phyloP scores from a whole-genome alignment of 169 alveolate genomes.

The Cryptosporidium muris region DNA sequence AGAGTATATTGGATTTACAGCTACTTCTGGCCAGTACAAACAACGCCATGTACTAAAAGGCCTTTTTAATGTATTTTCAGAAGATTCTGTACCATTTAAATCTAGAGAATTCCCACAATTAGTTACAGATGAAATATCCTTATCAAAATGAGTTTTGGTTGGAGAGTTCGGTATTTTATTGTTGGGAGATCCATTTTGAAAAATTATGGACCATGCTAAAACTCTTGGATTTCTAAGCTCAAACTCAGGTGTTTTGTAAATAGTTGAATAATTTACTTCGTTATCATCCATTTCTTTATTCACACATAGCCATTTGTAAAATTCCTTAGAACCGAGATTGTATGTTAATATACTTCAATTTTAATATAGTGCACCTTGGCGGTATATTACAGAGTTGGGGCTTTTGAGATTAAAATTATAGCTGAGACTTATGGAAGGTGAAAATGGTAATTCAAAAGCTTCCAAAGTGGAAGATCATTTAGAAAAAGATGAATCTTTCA shows the following conservation, averaged over 20 bases:
- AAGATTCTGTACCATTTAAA: background rate
- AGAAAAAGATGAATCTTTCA: background rate
- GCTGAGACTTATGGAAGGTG: no score
- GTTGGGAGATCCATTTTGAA: constrained; percentile 28
- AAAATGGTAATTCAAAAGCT: no score
- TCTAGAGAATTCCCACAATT: background rate
- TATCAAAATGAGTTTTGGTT: no score
- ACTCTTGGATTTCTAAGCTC: constrained; percentile 51
- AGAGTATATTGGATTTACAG: constrained; percentile 41
- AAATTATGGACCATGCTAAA: constrained; percentile 50
- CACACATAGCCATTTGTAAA: no score
- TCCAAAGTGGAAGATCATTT: no score
- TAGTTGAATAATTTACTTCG: background rate
- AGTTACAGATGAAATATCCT: background rate
- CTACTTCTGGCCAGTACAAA: constrained; percentile 47
- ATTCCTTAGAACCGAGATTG: no score
- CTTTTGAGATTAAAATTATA: no score
- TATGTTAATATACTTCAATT: no score
- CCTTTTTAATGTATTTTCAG: constrained; percentile 4
- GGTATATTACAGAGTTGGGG: no score
- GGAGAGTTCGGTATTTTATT: no score
- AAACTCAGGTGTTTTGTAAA: constrained; percentile 22
- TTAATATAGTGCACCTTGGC: no score
- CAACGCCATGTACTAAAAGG: constrained; percentile 67
- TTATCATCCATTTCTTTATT: background rate